phyloP scores from a whole-genome alignment of 371 early-diverging fungal species.

The Encephalitozoon cuniculi region DNA sequence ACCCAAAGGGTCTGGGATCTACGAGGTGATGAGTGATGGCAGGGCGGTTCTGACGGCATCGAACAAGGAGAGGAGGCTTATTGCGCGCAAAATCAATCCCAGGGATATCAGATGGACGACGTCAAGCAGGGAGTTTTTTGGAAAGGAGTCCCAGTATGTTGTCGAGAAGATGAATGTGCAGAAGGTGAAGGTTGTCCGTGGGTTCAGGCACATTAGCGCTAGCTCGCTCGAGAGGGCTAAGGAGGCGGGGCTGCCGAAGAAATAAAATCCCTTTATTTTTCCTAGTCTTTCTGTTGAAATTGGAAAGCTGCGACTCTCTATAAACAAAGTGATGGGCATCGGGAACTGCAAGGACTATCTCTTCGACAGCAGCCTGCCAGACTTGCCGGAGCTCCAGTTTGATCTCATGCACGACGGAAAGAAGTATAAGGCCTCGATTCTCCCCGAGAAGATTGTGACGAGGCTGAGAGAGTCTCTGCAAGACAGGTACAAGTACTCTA shows the following conservation, averaged over 20 bases:
- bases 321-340: neutral
- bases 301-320: neutral
- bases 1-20: conserved; percentile 33
- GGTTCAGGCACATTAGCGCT: conserved; percentile 26
- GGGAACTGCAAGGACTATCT: neutral
- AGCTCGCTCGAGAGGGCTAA: conserved; percentile 10
- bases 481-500: conserved; percentile 7
- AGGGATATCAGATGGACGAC: conserved; percentile 33
- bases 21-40: conserved; percentile 34
- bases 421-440: neutral
- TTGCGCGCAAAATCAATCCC: conserved; percentile 18
- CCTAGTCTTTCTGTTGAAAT: neutral
- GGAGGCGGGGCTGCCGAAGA: neutral
- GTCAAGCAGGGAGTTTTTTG: conserved; percentile 23
- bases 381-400: neutral
- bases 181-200: conserved; percentile 27
- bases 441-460: neutral
- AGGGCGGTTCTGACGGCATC: conserved; percentile 10
- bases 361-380: neutral
- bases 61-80: conserved; percentile 32
- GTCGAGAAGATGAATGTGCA: conserved; percentile 28
- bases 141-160: conserved; percentile 26
- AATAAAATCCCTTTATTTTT: neutral
- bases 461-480: neutral
- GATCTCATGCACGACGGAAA: neutral